phyloP scores from a whole-genome alignment of 2,329 filamentous ascomycete species.

The Cephalotrichum gorgonifer region DNA sequence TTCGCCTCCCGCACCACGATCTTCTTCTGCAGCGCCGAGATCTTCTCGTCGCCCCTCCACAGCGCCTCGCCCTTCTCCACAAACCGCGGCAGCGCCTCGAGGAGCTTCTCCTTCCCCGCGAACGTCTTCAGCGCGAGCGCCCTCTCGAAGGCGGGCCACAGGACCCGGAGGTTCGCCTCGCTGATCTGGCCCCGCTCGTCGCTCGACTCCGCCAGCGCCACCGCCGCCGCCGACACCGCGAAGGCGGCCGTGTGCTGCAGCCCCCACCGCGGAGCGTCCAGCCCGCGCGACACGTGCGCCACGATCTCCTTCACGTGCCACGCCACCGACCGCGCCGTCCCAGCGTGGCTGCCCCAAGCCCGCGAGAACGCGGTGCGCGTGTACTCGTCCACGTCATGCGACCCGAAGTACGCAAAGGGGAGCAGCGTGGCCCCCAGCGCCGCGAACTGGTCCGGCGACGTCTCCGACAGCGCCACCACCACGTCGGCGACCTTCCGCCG shows the following conservation, averaged over 20 bases:
- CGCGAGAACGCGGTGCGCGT: constrained; percentile 71
- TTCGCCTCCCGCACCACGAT: constrained; percentile 80
- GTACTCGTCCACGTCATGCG: constrained; percentile 74
- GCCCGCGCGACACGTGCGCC: constrained; percentile 51
- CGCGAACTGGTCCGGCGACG: constrained; percentile 81
- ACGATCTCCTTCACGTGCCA: constrained; percentile 81
- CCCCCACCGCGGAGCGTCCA: constrained; percentile 78
- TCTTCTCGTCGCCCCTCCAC: constrained; percentile 38
- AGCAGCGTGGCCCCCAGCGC: constrained; percentile 64
- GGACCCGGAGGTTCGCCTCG: constrained; percentile 43
- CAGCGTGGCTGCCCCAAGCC: constrained; percentile 86
- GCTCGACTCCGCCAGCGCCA: constrained; percentile 51
- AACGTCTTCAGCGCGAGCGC: constrained; percentile 84
- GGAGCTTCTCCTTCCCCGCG: constrained; percentile 76
- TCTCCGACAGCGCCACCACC: constrained; percentile 71
- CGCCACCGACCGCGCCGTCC: constrained; percentile 68
- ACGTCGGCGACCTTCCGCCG: constrained; percentile 73
- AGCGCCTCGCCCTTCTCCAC: constrained; percentile 52
- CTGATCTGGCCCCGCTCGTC: constrained; percentile 49
- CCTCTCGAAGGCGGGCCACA: constrained; percentile 81
- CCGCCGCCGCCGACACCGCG: constrained; percentile 63
- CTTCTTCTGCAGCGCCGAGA: constrained; percentile 64
- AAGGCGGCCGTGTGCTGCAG: constrained; percentile 83
- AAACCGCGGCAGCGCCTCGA: constrained; percentile 72
- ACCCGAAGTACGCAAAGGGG: constrained; percentile 80